These are phyloP conservation scores for Lizonia empirigonia DNA, from an alignment of 2,329 filamentous ascomycete species.

Conservation along the genomic window DNA sequence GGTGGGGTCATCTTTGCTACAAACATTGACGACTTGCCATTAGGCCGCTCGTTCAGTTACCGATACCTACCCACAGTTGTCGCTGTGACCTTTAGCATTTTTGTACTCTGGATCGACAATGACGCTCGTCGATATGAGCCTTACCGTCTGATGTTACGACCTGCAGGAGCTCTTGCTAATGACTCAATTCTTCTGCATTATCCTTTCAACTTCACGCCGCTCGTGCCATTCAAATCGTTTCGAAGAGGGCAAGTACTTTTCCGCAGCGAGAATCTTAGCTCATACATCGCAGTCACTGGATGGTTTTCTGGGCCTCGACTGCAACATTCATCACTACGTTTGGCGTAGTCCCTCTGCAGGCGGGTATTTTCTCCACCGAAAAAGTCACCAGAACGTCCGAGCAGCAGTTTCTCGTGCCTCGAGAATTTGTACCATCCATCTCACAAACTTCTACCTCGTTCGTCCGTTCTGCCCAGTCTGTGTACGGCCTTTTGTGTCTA, in stretches of 20 bases:
- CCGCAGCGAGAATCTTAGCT: neutral
- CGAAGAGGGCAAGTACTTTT: neutral
- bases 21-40: conserved; percentile 47
- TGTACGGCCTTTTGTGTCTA: conserved; percentile 56
- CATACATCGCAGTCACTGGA: conserved; percentile 54
- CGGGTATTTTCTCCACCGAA: conserved; percentile 55
- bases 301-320: conserved; percentile 54
- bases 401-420: conserved; percentile 18
- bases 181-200: conserved; percentile 61
- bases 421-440: conserved; percentile 27
- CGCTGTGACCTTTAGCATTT: conserved; percentile 60
- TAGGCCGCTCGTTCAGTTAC: conserved; percentile 54
- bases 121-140: conserved; percentile 64
- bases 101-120: conserved; percentile 64
- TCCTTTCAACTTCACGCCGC: conserved; percentile 54
- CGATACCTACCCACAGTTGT: conserved; percentile 56
- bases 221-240: conserved; percentile 42
- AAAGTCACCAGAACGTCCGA: conserved; percentile 24
- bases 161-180: conserved; percentile 48
- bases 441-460: conserved; percentile 42
- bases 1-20: conserved; percentile 52
- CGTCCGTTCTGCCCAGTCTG: conserved; percentile 51
- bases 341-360: conserved; percentile 60
- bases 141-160: conserved; percentile 61
- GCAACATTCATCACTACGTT: conserved; percentile 59